These are phyloP conservation scores for Lepidium sativum DNA, from an alignment of 345 rosid species.

Conservation along the genomic window DNA sequence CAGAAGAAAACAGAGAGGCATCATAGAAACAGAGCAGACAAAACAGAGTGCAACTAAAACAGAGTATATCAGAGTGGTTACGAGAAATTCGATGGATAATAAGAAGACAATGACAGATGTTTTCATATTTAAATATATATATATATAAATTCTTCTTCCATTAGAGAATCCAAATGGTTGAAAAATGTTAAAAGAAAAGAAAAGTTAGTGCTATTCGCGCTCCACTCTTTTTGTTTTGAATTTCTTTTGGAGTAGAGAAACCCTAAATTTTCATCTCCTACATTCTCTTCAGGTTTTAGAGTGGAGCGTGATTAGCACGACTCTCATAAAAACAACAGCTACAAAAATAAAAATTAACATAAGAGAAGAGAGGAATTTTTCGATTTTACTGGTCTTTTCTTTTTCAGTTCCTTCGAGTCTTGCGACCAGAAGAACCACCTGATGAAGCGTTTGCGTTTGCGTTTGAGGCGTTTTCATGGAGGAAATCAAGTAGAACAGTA, in stretches of 20 bases:
- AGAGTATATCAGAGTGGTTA: neutral
- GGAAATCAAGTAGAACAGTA: conserved; percentile 78
- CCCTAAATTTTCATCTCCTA: conserved; percentile 22
- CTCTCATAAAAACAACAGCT: conserved; percentile 16
- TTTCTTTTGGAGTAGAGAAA: neutral
- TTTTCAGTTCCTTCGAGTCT: conserved; percentile 24
- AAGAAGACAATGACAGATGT: conserved; percentile 20
- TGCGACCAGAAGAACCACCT: conserved; percentile 18
- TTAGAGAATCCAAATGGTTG: conserved; percentile 22
- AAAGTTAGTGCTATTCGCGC: conserved; percentile 46
- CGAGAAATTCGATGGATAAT: neutral
- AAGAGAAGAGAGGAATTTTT: neutral
- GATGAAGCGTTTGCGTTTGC: conserved; percentile 11
- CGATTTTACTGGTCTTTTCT: conserved; percentile 26
- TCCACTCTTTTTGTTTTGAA: conserved; percentile 29
- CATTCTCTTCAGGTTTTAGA: conserved; percentile 15
- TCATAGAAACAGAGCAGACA: neutral
- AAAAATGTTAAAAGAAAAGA: conserved; percentile 18
- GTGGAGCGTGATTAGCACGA: conserved; percentile 70
- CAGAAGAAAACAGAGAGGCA: neutral
- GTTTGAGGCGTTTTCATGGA: conserved; percentile 36
- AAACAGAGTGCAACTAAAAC: neutral
- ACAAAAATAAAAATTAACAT: neutral
- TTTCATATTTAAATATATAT: conserved; percentile 19
- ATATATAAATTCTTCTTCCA: conserved; percentile 30